phyloP scores from a whole-genome alignment of 768 basidiomycete genomes.

The Boletus subparvulus region DNA sequence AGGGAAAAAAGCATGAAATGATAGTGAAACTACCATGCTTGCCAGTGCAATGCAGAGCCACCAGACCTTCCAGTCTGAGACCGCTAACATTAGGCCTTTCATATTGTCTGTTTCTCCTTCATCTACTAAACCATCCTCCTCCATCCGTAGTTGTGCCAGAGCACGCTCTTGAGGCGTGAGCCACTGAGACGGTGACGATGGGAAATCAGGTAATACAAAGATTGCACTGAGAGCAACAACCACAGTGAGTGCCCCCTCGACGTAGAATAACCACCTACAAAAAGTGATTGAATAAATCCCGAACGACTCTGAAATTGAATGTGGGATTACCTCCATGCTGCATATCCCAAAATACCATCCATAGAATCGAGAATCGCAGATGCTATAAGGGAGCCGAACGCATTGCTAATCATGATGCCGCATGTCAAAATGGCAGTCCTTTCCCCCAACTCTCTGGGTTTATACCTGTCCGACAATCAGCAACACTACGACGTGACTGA shows the following conservation, averaged over 20 bases:
- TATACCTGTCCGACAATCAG: constrained; percentile 59
- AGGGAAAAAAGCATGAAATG: constrained; percentile 81
- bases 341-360: constrained; percentile 64
- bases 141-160: constrained; percentile 59
- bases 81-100: constrained; percentile 48
- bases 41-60: constrained; percentile 67
- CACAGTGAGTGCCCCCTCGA: constrained; percentile 60
- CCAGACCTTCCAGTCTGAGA: constrained; percentile 84
- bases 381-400: constrained; percentile 77
- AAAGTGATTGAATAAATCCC: background rate
- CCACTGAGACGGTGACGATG: constrained; percentile 57
- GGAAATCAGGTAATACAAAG: constrained; percentile 75
- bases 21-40: constrained; percentile 55
- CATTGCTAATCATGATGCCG: constrained; percentile 76
- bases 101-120: constrained; percentile 41
- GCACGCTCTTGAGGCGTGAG: constrained; percentile 55
- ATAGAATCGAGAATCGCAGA: constrained; percentile 71
- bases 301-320: background rate
- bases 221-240: constrained; percentile 51
- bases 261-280: constrained; percentile 68
- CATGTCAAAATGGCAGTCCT: constrained; percentile 68
- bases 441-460: constrained; percentile 63
- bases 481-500: constrained; percentile 37
- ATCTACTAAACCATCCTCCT: constrained; percentile 61
- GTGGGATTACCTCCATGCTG: constrained; percentile 65